Evolutionary conservation across 2,329 filamentous ascomycete species (phyloP), one percentile per base, ranked within the genome.

Genomic region (Parafenestella ontariensis): DNA sequence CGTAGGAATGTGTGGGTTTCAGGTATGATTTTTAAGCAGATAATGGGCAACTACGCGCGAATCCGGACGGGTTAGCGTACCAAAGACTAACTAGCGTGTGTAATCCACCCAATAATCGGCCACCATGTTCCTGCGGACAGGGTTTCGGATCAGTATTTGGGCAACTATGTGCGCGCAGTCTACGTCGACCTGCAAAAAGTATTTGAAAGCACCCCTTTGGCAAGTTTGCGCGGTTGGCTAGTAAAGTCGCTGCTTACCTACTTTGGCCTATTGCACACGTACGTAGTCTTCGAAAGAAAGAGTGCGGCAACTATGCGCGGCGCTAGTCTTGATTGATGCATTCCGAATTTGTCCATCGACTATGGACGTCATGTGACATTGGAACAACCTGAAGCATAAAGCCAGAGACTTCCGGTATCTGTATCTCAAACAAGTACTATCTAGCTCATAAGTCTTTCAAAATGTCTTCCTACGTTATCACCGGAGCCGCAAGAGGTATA

Each of bases 401-500:
- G 15, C 8, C 13, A n/a, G 17, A 34, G 31, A 34, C 6, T 13
- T 15, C 13, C 31, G 31, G 5, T 17, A 34, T 34, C 15, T 34
- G 17, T 4, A 34, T 2, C 9, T 34, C 31, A 34, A 34, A 34
- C 31, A 34, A n/a, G 13, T 29, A 18, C 21, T 2, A 31, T n/a
- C 24, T 5, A 26, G 10, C 6, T 43, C 41, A 3, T n/a, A 4
- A 17, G 8, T 18, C 11, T 47, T n/a, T 5, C 44, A 62, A 46
- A 1, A 72, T 72, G 69, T 45, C 68, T 8, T 46, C 53, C 1
- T 72, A 70, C 49, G 56, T 68, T 23, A 68, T 72, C 34, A 70
- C 62, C n/a, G 68, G 70, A 20, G 70, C 52, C 5, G 66, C 66
- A 7, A 64, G 46, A 34, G 69, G 71, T 17, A 46, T 73, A 11